A percentile compares a stretch with the other conserved stretches of the same genome.
phyloP scores from a whole-genome alignment of 139 green algal species.

The Chlamydomonas eustigma region DNA sequence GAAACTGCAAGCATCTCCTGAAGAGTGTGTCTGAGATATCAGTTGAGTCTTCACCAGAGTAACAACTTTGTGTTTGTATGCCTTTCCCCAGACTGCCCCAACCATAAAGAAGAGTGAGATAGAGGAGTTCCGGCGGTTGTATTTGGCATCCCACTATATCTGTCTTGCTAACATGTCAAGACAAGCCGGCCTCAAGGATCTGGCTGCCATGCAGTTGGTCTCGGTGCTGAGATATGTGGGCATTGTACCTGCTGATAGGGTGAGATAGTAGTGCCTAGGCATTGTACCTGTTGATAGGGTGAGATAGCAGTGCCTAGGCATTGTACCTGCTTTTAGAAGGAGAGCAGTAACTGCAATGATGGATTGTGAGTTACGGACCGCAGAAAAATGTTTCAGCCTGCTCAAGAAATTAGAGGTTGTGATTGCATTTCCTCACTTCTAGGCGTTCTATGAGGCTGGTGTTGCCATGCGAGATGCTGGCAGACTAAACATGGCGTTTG shows the following conservation, averaged over 20 bases:
- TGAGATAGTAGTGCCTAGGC: conserved; percentile 63
- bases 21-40: too few relatives aligned
- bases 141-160: conserved; percentile 56
- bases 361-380: too few relatives aligned
- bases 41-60: too few relatives aligned
- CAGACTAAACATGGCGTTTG: conserved; percentile 69
- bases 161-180: conserved; percentile 20
- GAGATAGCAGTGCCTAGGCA: too few relatives aligned
- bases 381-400: too few relatives aligned
- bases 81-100: background rate
- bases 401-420: too few relatives aligned
- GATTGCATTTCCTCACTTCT: too few relatives aligned
- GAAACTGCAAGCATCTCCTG: too few relatives aligned
- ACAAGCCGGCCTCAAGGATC: conserved; percentile 39
- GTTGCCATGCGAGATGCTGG: conserved; percentile 47
- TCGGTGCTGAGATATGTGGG: conserved; percentile 60
- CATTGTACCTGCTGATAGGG: conserved; percentile 72
- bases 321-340: too few relatives aligned
- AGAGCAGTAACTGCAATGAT: too few relatives aligned
- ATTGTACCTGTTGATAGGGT: conserved; percentile 53
- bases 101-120: conserved; percentile 25
- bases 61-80: too few relatives aligned
- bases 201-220: conserved; percentile 63
- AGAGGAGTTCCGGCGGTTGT: conserved; percentile 39
- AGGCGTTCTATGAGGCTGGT: conserved; percentile 64